Conservation (phyloP, 1,284 basidiomycete species). For the Taiwanofungus camphoratus region DNA sequence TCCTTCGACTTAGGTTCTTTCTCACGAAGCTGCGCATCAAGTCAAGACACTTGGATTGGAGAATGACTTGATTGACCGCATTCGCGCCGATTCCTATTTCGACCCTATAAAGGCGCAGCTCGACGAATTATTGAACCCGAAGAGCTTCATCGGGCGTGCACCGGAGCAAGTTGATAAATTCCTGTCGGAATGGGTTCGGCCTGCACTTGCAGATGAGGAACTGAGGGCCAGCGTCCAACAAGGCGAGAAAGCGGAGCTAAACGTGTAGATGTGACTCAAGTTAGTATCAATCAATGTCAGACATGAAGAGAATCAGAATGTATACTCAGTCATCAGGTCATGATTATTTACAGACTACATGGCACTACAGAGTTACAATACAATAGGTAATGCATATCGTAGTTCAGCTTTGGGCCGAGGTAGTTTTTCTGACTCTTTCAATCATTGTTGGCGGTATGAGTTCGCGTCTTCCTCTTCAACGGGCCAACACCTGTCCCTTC, state of each 20-base stretch:
- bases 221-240: slow-evolving; percentile 53
- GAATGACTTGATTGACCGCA: slow-evolving; percentile 93
- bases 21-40: slow-evolving; percentile 91
- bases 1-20: slow-evolving; percentile 83
- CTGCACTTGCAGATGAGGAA: slow-evolving; percentile 70
- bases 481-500: no score
- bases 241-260: slow-evolving; percentile 31
- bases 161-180: slow-evolving; percentile 93
- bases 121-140: slow-evolving; percentile 71
- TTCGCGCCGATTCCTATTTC: slow-evolving; percentile 66
- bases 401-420: no score
- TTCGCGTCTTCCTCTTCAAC: no score
- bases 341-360: no score
- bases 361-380: no score
- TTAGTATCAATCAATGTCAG: no score
- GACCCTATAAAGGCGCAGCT: slow-evolving; percentile 56
- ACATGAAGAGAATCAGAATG: no score
- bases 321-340: no score
- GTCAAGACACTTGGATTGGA: slow-evolving; percentile 94
- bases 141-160: slow-evolving; percentile 85
- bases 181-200: slow-evolving; percentile 82
- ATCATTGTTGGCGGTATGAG: no score
- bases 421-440: no score
- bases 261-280: slow-evolving; percentile 20
- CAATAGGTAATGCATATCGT: no score